Evolutionary conservation across 176 grass and related monocot species (phyloP), one percentile per base, ranked within the genome.

Genomic region (Rhipidocladum racemiflorum): DNA sequence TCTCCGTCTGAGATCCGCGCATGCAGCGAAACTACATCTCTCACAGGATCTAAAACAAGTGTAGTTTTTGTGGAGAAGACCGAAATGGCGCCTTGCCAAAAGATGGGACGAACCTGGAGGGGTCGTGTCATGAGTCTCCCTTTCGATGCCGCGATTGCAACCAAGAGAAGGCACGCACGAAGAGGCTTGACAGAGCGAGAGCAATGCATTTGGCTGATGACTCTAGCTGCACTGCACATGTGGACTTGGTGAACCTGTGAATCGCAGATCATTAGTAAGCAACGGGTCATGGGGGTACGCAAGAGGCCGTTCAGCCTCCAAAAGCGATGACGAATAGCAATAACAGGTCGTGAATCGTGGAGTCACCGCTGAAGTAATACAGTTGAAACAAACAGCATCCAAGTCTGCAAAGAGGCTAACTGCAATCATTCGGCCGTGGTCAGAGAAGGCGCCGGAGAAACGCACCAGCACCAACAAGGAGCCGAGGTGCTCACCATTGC

Each of bases 101-200:
- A 83, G 34, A 16, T 16, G 86, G 54, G 10, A 62, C 56, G 86
- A 72, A 88, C 51, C 86, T 78, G 54, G 46, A 61, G 56, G 12
- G 40, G 13, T 7, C 40, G 27, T 0, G 60, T n/a, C n/a, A n/a
- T n/a, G n/a, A n/a, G 20, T 64, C 76, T 67, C 61, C 44, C 62
- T 25, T 66, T 23, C 34, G 61, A 39, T 12, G 61, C 77, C 21
- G 23, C 5, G 0, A 18, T 20, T 32, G 13, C 67, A 9, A 17
- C n/a, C 62, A 21, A 27, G 27, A 60, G 23, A 60, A 60, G 13
- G 56, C 59, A 2, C 1, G 27, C 13, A 30, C 59, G n/a, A n/a
- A n/a, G 25, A 16, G 59, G 59, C 59, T 29, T 62, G 59, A 30
- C 7, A 27, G 30, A 62, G 59, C 27, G n/a, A n/a, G 7, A 30